A percentile compares a stretch with the other conserved stretches of the same genome.
Conservation (phyloP, 1,139 yeast genomes). For the Taphrina betulina region DNA sequence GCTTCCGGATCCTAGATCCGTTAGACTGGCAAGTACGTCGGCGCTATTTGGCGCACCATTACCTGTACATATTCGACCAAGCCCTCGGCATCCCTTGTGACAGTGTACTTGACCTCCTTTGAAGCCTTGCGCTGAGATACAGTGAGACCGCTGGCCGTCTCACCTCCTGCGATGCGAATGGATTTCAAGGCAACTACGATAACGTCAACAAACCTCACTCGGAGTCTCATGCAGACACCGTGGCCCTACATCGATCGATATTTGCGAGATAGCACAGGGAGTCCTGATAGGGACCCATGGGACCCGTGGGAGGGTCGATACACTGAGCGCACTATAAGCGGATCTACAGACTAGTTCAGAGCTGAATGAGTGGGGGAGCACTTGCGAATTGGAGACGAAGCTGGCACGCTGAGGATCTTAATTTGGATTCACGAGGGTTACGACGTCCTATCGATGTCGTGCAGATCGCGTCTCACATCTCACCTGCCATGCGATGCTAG, state of each 20-base stretch:
- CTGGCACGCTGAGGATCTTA: too few species aligned
- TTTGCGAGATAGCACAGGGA: conserved; percentile 19
- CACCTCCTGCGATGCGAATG: conserved; percentile 22
- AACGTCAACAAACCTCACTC: background rate
- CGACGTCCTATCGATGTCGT: too few species aligned
- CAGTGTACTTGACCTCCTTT: conserved; percentile 15
- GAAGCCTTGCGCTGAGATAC: conserved; percentile 7
- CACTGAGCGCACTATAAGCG: too few species aligned
- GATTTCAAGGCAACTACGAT: conserved; percentile 13
- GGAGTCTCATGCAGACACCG: background rate
- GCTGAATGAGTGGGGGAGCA: too few species aligned
- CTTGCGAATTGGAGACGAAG: too few species aligned
- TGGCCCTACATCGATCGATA: conserved; percentile 11
- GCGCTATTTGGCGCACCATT: background rate
- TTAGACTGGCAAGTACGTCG: background rate
- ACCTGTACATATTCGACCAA: conserved; percentile 30
- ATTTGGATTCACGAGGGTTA: too few species aligned
- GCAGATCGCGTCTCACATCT: too few species aligned
- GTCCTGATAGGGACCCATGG: conserved; percentile 26
- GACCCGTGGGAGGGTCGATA: too few species aligned
- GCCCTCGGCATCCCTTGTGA: conserved; percentile 4
- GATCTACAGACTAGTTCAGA: too few species aligned
- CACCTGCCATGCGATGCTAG: too few species aligned
- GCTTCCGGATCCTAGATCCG: conserved; percentile 27
- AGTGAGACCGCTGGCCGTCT: conserved; percentile 3